Conservation (phyloP, 768 basidiomycete species). For the Leccinum subtestaceum region DNA sequence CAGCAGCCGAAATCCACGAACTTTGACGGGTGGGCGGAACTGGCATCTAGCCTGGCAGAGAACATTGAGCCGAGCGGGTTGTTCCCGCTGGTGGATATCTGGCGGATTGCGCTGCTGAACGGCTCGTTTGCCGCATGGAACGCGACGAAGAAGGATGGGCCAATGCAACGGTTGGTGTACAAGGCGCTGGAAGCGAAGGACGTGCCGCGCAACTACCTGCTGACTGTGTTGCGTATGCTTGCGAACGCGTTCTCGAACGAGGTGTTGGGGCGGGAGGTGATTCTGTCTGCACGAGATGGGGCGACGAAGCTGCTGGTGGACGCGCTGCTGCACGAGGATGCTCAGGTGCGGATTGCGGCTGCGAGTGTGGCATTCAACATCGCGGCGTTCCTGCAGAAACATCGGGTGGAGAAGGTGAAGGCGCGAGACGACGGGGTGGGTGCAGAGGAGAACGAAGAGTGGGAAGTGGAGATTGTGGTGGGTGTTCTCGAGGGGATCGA, state of each 20-base stretch:
- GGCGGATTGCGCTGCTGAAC: constrained; percentile 76
- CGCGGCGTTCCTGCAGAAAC: constrained; percentile 62
- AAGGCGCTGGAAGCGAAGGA: constrained; percentile 38
- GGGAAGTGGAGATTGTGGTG: constrained; percentile 81
- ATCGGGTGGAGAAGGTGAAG: constrained; percentile 44
- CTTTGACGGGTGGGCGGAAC: constrained; percentile 48
- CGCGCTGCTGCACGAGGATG: constrained; percentile 66
- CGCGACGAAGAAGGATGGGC: constrained; percentile 36
- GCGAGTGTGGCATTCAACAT: constrained; percentile 82
- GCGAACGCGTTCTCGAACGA: constrained; percentile 61
- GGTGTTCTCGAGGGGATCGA: constrained; percentile 79
- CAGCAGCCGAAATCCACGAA: constrained; percentile 34
- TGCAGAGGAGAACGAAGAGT: constrained; percentile 65
- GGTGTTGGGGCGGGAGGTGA: constrained; percentile 37
- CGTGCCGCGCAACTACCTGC: constrained; percentile 50
- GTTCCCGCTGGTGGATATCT: constrained; percentile 82
- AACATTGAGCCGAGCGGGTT: constrained; percentile 53
- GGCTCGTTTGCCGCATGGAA: constrained; percentile 52
- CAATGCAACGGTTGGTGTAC: constrained; percentile 45
- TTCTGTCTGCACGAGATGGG: constrained; percentile 34
- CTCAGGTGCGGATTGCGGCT: constrained; percentile 68
- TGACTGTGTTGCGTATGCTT: constrained; percentile 66
- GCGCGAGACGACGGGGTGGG: constrained; percentile 34
- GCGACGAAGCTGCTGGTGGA: constrained; percentile 60
- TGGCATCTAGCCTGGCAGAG: constrained; percentile 41